Evolutionary conservation across 2,329 filamentous ascomycete genomes (phyloP).

Genomic region (Orbilia javanica): DNA sequence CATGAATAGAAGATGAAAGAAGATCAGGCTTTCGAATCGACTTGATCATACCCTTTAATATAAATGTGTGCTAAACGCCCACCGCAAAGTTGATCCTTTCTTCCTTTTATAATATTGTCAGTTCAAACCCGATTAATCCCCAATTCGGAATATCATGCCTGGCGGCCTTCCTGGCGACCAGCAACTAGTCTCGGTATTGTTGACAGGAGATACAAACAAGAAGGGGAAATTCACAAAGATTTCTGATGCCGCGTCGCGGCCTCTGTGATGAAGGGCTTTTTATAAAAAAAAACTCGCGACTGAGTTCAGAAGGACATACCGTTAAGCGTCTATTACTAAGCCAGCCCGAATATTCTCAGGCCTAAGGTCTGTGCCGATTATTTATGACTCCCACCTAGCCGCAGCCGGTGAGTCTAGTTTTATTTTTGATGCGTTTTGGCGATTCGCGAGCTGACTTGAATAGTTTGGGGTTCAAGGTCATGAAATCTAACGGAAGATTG

Average conservation of each 20-base stretch:
- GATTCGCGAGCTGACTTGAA: not conserved
- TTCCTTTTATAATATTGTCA: too few species aligned
- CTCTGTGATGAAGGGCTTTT: not conserved
- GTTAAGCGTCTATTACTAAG: not conserved
- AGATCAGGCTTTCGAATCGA: not conserved
- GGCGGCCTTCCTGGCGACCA: not conserved
- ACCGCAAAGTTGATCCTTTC: not conserved
- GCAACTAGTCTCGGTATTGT: not conserved
- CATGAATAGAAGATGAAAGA: not conserved
- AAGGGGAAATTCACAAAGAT: not conserved
- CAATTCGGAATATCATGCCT: not conserved
- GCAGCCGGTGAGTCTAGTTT: not conserved
- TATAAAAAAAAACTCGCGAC: conserved; percentile 1
- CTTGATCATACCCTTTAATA: not conserved
- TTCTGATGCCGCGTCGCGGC: conserved; percentile 5
- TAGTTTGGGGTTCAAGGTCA: not conserved
- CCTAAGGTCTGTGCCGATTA: not conserved
- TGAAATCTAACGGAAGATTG: not conserved
- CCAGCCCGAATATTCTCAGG: not conserved
- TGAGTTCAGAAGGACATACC: not conserved
- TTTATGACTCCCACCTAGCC: not conserved
- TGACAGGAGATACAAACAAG: not conserved
- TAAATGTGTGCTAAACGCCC: not conserved
- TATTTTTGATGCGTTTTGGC: not conserved
- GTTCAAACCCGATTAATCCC: too few species aligned